A percentile compares a stretch with the other conserved stretches of the same genome.
These are phyloP conservation scores for Coriolopsis trogii DNA, from an alignment of 1,284 basidiomycete species.

Conservation along the genomic window DNA sequence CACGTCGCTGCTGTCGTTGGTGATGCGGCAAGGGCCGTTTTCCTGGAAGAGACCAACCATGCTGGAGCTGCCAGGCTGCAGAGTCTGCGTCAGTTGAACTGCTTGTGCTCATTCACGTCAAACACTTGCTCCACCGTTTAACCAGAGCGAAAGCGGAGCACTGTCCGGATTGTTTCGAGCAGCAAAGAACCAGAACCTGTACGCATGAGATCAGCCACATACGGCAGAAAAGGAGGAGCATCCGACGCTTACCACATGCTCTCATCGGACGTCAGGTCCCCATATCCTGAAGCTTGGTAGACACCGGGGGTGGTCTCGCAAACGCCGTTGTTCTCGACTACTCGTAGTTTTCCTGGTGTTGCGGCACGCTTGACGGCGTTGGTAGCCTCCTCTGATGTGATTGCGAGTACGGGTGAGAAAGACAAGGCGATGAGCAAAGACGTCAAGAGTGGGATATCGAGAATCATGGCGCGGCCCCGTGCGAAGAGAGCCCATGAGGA, in stretches of 20 bases:
- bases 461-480: too few relatives aligned
- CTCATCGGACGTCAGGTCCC: constrained; percentile 50
- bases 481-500: too few relatives aligned
- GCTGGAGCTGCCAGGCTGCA: constrained; percentile 62
- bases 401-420: not conserved
- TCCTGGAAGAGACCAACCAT: constrained; percentile 72
- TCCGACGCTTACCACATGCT: constrained; percentile 51
- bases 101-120: not conserved
- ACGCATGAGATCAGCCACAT: not conserved
- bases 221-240: not conserved
- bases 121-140: constrained; percentile 59
- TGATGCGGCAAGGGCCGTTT: constrained; percentile 62
- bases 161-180: constrained; percentile 56
- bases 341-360: constrained; percentile 50
- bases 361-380: too few relatives aligned
- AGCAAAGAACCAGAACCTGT: constrained; percentile 70
- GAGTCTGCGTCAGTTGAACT: not conserved
- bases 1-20: constrained; percentile 54
- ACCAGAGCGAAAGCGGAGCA: constrained; percentile 63
- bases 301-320: constrained; percentile 61
- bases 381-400: not conserved
- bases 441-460: too few relatives aligned
- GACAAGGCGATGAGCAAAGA: too few relatives aligned
- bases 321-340: constrained; percentile 56
- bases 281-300: constrained; percentile 62